Evolutionary conservation across 1,284 basidiomycete species (phyloP).

Genomic region (Peniophora sp.): DNA sequence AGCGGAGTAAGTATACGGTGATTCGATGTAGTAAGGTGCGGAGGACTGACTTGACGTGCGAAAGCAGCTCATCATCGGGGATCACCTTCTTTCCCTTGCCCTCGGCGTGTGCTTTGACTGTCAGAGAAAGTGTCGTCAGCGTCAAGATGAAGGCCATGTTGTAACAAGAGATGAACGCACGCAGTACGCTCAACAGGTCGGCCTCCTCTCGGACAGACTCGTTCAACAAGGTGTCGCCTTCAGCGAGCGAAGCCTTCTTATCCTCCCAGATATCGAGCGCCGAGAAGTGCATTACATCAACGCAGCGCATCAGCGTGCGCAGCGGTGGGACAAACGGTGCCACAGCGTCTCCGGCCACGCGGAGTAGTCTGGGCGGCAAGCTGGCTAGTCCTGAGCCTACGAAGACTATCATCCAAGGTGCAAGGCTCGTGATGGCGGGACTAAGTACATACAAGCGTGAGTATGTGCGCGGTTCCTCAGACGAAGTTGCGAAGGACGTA

Average conservation of each 20-base stretch:
- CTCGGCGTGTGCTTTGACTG: slow-evolving; percentile 7
- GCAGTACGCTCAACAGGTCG: slow-evolving; percentile 22
- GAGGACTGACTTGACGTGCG: background rate
- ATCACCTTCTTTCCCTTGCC: slow-evolving; percentile 6
- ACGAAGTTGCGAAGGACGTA: slow-evolving; percentile 7
- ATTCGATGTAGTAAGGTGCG: no score
- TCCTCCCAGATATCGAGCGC: slow-evolving; percentile 11
- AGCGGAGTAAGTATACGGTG: background rate
- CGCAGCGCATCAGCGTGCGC: slow-evolving; percentile 10
- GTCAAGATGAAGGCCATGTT: background rate
- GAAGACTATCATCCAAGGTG: background rate
- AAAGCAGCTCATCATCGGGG: slow-evolving; percentile 6
- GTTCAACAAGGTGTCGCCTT: slow-evolving; percentile 17
- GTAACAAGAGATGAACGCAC: slow-evolving; percentile 12
- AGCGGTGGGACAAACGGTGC: background rate
- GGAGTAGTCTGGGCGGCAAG: slow-evolving; percentile 10
- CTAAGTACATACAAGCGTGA: slow-evolving; percentile 3
- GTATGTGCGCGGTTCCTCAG: background rate
- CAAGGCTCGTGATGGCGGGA: background rate
- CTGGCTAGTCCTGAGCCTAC: no score
- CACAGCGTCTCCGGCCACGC: slow-evolving; percentile 11
- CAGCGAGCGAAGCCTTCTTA: slow-evolving; percentile 16
- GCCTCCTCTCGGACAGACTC: slow-evolving; percentile 21
- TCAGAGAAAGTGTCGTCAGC: background rate
- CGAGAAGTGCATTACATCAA: slow-evolving; percentile 12